phyloP scores from a whole-genome alignment of 257 asterid genomes.

The Solanum stenotomum region DNA sequence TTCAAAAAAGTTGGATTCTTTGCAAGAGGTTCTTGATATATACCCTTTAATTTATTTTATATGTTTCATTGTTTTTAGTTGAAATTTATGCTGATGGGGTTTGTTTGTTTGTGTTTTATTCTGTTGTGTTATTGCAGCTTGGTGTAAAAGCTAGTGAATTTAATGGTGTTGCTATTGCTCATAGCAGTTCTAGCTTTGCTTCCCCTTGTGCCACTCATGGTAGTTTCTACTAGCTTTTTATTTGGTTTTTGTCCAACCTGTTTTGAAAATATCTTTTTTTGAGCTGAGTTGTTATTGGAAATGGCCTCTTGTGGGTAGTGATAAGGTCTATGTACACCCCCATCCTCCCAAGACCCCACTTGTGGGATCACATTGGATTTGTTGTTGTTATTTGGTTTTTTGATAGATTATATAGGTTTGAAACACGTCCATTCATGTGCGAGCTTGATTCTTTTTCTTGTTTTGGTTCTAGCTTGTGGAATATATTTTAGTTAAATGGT shows the following conservation, averaged over 20 bases:
- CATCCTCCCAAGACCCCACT: neutral
- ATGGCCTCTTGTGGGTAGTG: neutral
- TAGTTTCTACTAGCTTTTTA: neutral
- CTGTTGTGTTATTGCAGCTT: conserved; percentile 31
- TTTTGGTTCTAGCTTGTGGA: neutral
- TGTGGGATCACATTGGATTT: neutral
- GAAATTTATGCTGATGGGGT: neutral
- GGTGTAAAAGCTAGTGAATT: conserved; percentile 46
- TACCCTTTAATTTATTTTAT: neutral
- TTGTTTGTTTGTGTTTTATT: neutral
- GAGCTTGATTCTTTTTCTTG: neutral
- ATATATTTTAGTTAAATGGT: neutral
- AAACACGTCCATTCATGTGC: neutral
- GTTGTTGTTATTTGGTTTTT: neutral
- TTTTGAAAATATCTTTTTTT: neutral
- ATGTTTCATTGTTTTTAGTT: neutral
- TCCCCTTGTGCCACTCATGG: conserved; percentile 28
- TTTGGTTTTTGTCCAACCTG: neutral
- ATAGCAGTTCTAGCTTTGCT: conserved; percentile 17
- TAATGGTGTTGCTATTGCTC: conserved; percentile 44
- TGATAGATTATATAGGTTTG: neutral
- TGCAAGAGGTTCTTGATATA: conserved; percentile 28
- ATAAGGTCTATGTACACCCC: neutral
- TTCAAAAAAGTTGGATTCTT: conserved; percentile 20
- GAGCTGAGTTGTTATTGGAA: neutral